A percentile compares a stretch with the other conserved stretches of the same genome.
Evolutionary conservation across 164 flowering plant species (phyloP).

Genomic region (Vitis riparia): DNA sequence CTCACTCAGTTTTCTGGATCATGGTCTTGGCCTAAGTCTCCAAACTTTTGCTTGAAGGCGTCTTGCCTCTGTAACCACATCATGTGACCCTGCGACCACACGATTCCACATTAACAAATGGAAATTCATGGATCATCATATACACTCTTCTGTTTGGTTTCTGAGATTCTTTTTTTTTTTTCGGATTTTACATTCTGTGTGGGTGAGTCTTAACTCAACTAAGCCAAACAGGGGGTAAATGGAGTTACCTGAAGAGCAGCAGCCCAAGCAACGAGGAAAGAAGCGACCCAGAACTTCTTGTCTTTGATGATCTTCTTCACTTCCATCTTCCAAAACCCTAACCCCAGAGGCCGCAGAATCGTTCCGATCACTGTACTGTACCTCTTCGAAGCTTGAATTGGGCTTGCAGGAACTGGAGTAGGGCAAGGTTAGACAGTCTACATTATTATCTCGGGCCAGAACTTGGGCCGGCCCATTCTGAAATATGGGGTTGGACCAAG

Average conservation of each 20-base stretch:
- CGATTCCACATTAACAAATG: not conserved
- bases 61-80: conserved; percentile 81
- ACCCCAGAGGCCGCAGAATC: not conserved
- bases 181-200: too few species aligned
- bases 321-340: conserved; percentile 31
- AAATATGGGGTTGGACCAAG: too few species aligned
- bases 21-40: conserved; percentile 21
- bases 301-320: conserved; percentile 51
- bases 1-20: conserved; percentile 6
- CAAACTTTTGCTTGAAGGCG: conserved; percentile 71
- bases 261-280: conserved; percentile 80
- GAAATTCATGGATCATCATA: not conserved
- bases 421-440: too few species aligned
- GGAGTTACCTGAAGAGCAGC: conserved; percentile 83
- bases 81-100: conserved; percentile 62
- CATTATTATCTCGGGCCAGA: too few species aligned
- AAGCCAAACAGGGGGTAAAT: too few species aligned
- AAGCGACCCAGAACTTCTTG: conserved; percentile 83
- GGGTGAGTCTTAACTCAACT: too few species aligned
- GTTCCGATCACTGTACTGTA: too few species aligned
- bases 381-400: too few species aligned
- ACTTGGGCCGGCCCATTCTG: too few species aligned
- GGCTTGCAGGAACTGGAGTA: too few species aligned
- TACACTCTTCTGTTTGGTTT: too few species aligned
- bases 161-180: too few species aligned